Evolutionary conservation across 805 yeast genomes (phyloP).

Genomic region (Candida ficus): DNA sequence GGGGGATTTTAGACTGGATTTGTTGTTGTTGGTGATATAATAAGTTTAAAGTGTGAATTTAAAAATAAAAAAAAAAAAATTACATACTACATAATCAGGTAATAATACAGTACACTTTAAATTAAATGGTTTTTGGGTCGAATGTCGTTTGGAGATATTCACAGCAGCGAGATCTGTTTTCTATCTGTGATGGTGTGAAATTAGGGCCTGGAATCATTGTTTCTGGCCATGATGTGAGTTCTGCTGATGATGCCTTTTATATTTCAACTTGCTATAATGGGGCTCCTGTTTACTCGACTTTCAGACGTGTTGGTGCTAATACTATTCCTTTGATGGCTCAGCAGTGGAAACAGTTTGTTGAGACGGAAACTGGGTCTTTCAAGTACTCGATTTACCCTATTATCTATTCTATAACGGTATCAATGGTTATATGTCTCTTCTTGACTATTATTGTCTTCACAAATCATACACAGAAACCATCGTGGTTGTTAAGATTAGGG

Average conservation of each 20-base stretch:
- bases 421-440: constrained; percentile 60
- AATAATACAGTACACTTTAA: no score
- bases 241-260: constrained; percentile 22
- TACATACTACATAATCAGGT: background rate
- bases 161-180: constrained; percentile 16
- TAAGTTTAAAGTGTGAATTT: no score
- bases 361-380: constrained; percentile 38
- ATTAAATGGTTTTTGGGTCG: constrained; percentile 24
- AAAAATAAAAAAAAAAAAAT: background rate
- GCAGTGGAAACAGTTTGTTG: constrained; percentile 46
- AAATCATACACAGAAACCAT: constrained; percentile 58
- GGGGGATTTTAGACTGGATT: no score
- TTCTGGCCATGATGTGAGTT: constrained; percentile 12
- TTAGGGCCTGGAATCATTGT: constrained; percentile 32
- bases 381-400: constrained; percentile 56
- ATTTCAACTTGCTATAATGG: constrained; percentile 29
- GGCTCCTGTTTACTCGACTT: constrained; percentile 32
- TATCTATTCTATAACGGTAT: constrained; percentile 55
- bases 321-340: constrained; percentile 38
- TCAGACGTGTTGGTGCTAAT: constrained; percentile 21
- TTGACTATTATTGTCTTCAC: constrained; percentile 60
- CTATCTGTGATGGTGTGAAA: constrained; percentile 27
- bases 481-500: constrained; percentile 44
- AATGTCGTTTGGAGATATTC: constrained; percentile 32
- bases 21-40: no score